Evolutionary conservation across 805 yeast species (phyloP), one percentile per base, ranked within the genome.

Genomic region (Lipomyces mesembrius): DNA sequence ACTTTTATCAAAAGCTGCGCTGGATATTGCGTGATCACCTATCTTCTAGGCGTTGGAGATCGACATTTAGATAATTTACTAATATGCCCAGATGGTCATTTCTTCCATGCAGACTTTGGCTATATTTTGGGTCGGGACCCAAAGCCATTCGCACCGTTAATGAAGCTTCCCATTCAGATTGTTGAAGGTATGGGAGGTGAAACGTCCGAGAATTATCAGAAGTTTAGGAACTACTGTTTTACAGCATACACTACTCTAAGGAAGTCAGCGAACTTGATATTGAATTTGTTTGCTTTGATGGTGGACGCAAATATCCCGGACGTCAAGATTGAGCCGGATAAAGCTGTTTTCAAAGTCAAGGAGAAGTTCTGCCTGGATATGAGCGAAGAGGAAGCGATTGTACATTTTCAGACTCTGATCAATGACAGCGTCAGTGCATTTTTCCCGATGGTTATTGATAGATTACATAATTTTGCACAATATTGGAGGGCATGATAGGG

Each of bases 141-240:
- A 1, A 95, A 95, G 77, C 98, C 98, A 14, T 95, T 95, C 79
- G 98, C 99, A 14, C 99, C 99, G 0, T 83, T 94, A 79, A 95
- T 95, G 98, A 95, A 95, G 75, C 80, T 95, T 51, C 99, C 99
- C 0, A 95, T 95, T 54, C 99, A 95, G 78, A 89, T 95, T 20
- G 90, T 95, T 54, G 99, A 95, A 71, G 98, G 98, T 0, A 95
- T 95, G 92, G 99, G 99, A 1, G 99, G 98, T 0, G 84, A 91
- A 60, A 83, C 85, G 69, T 92, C 94, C 60, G 90, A 89, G 55
- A 93, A 94, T 76, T 95, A 91, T 77, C 87, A 88, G 70, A 86
- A 89, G 69, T 95, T 95, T 79, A 85, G 96, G 74, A 91, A 91
- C 77, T 93, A 93, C 78, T 95, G 99, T 75, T 95, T 93, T 79